These are phyloP conservation scores for Boeremia lycopersici DNA, from an alignment of 2,329 filamentous ascomycete species.

Conservation along the genomic window DNA sequence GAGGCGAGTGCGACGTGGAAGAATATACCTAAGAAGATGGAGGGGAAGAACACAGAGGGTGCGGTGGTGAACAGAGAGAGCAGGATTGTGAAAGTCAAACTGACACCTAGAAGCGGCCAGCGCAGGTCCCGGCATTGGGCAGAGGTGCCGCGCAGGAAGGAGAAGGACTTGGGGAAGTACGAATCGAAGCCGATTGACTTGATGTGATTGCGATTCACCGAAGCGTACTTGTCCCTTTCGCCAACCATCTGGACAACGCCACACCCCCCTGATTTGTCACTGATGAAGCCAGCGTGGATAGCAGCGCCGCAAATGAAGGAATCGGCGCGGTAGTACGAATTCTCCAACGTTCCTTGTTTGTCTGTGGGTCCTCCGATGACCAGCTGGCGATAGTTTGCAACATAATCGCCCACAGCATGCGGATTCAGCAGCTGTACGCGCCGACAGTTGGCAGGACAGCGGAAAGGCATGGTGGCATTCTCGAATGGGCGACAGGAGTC, in stretches of 20 bases:
- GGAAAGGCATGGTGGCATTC: constrained; percentile 72
- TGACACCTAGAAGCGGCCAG: constrained; percentile 84
- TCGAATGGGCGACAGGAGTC: constrained; percentile 76
- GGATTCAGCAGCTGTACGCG: constrained; percentile 71
- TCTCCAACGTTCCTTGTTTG: constrained; percentile 46
- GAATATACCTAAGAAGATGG: constrained; percentile 80
- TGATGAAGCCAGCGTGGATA: constrained; percentile 81
- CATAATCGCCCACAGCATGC: constrained; percentile 73
- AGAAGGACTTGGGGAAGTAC: constrained; percentile 86
- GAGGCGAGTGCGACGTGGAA: constrained; percentile 89
- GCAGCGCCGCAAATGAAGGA: constrained; percentile 86
- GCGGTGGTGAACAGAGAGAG: constrained; percentile 83
- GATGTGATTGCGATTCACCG: constrained; percentile 74
- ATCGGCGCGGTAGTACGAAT: constrained; percentile 80
- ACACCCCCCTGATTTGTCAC: constrained; percentile 75
- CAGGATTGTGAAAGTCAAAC: constrained; percentile 76
- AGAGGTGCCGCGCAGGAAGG: constrained; percentile 69
- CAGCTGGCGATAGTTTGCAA: constrained; percentile 61
- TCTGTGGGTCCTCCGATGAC: constrained; percentile 61
- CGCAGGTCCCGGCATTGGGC: constrained; percentile 77
- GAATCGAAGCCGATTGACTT: constrained; percentile 79
- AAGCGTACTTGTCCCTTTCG: constrained; percentile 66
- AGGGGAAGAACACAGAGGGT: constrained; percentile 82
- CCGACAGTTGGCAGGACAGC: constrained; percentile 75
- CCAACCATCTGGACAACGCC: constrained; percentile 80